These are phyloP conservation scores for Rhizoctonia solani DNA, from an alignment of 1,284 basidiomycete genomes.

Conservation along the genomic window DNA sequence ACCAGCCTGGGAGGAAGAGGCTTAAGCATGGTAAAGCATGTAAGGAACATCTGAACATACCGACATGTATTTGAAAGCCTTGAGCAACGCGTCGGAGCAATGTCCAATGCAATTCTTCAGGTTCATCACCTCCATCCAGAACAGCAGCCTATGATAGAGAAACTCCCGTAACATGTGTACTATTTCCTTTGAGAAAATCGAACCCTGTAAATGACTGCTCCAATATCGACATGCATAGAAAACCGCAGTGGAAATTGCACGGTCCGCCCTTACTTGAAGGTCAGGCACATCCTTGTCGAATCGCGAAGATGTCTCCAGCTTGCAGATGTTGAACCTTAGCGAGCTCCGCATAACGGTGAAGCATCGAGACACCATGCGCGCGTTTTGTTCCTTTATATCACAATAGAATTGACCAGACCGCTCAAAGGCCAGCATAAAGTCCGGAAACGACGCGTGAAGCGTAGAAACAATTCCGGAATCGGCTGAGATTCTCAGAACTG, in stretches of 20 bases:
- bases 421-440: neutral
- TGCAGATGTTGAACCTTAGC: no score
- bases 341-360: neutral
- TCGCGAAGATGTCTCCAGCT: neutral
- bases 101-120: neutral
- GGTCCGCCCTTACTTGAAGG: neutral
- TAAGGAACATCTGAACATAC: neutral
- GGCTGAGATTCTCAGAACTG: neutral
- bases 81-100: neutral
- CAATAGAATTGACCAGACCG: neutral
- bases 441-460: slow-evolving; percentile 3
- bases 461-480: neutral
- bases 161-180: neutral
- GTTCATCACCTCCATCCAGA: slow-evolving; percentile 15
- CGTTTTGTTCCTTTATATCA: neutral
- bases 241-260: neutral
- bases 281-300: neutral
- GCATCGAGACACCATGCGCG: neutral
- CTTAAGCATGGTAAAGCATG: neutral
- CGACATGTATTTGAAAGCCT: neutral
- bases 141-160: neutral
- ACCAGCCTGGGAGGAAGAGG: neutral
- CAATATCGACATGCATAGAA: slow-evolving; percentile 3
- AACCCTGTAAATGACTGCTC: neutral
- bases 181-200: neutral